A percentile compares a stretch with the other conserved stretches of the same genome.
phyloP scores from a whole-genome alignment of 1,284 basidiomycete species.

The Lentinula novae-zelandiae region DNA sequence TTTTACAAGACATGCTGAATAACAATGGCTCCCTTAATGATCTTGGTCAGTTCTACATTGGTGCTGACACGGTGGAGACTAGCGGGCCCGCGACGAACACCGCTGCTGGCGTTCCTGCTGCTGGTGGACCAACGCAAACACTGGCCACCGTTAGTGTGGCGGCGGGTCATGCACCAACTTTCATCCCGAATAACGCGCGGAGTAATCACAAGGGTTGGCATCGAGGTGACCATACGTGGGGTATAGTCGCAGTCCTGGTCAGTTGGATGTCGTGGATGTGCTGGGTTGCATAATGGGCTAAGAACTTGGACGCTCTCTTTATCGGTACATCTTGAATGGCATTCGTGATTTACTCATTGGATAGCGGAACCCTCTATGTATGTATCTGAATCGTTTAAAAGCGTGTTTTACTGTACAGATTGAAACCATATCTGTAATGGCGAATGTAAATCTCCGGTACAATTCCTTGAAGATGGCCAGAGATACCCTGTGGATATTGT shows the following conservation, averaged over 20 bases:
- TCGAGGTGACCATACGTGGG: background rate
- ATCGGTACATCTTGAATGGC: background rate
- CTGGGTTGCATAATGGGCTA: background rate
- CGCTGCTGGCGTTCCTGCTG: conserved; percentile 2
- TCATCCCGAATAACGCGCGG: conserved; percentile 9
- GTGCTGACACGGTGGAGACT: conserved; percentile 30
- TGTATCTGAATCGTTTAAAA: no score
- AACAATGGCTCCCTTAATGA: conserved; percentile 38
- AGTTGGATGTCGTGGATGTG: background rate
- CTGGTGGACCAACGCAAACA: conserved; percentile 12
- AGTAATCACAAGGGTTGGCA: background rate
- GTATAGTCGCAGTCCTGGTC: background rate
- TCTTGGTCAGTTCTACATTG: conserved; percentile 38
- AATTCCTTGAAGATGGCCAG: no score
- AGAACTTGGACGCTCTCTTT: background rate
- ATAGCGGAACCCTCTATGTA: no score
- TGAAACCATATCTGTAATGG: no score
- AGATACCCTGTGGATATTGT: no score
- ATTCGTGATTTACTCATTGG: no score
- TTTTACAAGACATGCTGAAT: conserved; percentile 32
- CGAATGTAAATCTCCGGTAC: no score
- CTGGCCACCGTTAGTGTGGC: conserved; percentile 14
- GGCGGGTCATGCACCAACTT: conserved; percentile 12
- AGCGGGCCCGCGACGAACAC: conserved; percentile 16
- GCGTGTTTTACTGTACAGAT: no score